phyloP scores from a whole-genome alignment of 179 eudicot genomes.

The Sideroxylon spinosum region DNA sequence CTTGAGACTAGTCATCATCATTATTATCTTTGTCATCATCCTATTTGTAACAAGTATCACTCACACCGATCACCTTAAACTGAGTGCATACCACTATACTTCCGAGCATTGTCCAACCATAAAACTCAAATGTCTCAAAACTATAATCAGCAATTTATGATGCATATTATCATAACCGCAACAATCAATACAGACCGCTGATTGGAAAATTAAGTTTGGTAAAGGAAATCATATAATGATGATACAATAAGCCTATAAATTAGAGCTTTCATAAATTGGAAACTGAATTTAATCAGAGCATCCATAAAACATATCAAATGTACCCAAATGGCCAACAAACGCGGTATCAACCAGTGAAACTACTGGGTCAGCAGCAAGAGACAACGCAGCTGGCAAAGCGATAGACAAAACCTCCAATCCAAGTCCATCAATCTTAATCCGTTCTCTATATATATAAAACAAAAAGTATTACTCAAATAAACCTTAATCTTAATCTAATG shows the following conservation, averaged over 20 bases:
- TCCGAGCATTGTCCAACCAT: not conserved
- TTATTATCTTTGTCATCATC: not conserved
- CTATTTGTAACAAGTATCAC: too few relatives aligned
- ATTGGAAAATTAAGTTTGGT: not conserved
- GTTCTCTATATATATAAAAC: slow-evolving; percentile 39
- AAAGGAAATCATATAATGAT: not conserved
- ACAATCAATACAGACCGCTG: not conserved
- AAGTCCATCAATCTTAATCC: slow-evolving; percentile 61
- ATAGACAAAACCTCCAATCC: slow-evolving; percentile 68
- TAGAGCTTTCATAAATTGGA: not conserved
- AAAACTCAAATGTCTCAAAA: not conserved
- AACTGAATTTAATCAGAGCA: not conserved
- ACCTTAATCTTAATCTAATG: not conserved
- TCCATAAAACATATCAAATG: not conserved
- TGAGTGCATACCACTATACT: not conserved
- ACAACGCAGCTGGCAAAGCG: slow-evolving; percentile 81
- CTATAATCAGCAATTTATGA: not conserved
- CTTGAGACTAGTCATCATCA: not conserved
- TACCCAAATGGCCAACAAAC: slow-evolving; percentile 90
- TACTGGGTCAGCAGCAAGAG: slow-evolving; percentile 89
- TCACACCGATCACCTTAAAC: too few relatives aligned
- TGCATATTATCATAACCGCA: not conserved
- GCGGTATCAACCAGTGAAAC: slow-evolving; percentile 83
- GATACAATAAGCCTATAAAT: not conserved
- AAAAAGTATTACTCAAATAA: not conserved